Evolutionary conservation across 2,329 filamentous ascomycete genomes (phyloP), one percentile per base, ranked within the genome.

Genomic region (Fusarium sp.): DNA sequence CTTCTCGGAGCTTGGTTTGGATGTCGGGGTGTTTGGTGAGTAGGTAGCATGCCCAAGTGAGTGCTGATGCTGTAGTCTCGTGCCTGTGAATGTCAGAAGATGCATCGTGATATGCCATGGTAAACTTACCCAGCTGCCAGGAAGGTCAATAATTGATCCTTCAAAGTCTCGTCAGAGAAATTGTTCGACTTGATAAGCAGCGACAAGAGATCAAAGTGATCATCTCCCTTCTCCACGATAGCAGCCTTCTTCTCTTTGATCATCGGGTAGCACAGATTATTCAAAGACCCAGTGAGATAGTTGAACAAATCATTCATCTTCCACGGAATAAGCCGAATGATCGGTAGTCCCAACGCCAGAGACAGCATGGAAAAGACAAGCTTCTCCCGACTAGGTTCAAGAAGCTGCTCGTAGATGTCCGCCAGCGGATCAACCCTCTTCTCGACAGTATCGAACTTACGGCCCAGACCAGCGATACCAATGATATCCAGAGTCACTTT

Each of bases 171-270:
- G 55, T 88, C 85, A 0, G 84, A 83, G 71, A 88, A 88, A 56
- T 84, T 81, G 55, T 83, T 82, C 4, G 83, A 83, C 63, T 83
- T 81, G 65, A 88, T 84, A 51, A 87, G 81, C 14, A 85, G 79
- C 0, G 84, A 91, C 58, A 93, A 80, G 45, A 93, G 90, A 72
- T 93, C 91, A 21, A 87, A 81, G 12, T 87, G 86, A 4, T 77
- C 82, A 77, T 79, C 79, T 10, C 74, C 75, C 63, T 77, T 80
- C 62, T 84, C 81, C 0, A 76, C 65, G 4, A 84, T 81, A 0
- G 85, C 86, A 7, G 80, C 79, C n/a, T 80, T 73, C 71, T 85
- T 86, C 9, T 87, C 83, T 4, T 77, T 74, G 16, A 88, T 79
- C 71, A 73, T 73, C 0, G 62, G 51, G 4, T 51, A 48, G 4